Conservation (phyloP, 202 grass and related monocot genomes). For the Alloteropsis angusta region DNA sequence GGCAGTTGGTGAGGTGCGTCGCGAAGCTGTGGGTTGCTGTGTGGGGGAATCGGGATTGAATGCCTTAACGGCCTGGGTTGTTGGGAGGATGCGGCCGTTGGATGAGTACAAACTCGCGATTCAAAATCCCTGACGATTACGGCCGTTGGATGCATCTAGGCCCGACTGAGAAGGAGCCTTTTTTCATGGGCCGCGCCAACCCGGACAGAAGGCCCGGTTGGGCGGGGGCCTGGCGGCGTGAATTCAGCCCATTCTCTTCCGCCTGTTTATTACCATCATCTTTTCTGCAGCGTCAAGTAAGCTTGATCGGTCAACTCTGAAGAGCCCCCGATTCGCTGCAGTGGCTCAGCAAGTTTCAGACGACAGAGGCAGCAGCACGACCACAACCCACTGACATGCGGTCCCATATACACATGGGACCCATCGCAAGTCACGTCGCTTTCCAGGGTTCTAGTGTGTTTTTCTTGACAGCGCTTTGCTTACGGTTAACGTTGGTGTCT, state of each 20-base stretch:
- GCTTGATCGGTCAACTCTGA: not conserved
- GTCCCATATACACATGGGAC: not conserved
- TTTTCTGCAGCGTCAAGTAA: constrained; percentile 3
- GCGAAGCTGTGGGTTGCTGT: not conserved
- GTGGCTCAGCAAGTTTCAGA: not conserved
- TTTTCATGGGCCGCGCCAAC: not conserved
- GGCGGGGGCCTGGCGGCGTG: no score
- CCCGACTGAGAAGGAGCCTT: not conserved
- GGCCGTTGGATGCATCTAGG: not conserved
- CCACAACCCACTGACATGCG: not conserved
- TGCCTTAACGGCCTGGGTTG: not conserved
- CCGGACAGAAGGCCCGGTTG: not conserved
- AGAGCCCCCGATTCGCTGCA: not conserved
- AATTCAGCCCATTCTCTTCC: not conserved
- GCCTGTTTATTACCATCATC: not conserved
- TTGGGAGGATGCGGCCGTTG: not conserved
- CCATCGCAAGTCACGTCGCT: not conserved
- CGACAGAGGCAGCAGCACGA: fast-evolving
- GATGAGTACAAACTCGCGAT: not conserved
- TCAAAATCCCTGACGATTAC: not conserved
- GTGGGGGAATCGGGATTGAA: not conserved
- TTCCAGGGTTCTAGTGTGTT: not conserved
- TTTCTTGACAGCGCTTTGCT: not conserved
- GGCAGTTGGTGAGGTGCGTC: not conserved
- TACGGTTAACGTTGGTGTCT: not conserved